Evolutionary conservation across 177 flowering plant species (phyloP).

Genomic region (Vitis hybrid): DNA sequence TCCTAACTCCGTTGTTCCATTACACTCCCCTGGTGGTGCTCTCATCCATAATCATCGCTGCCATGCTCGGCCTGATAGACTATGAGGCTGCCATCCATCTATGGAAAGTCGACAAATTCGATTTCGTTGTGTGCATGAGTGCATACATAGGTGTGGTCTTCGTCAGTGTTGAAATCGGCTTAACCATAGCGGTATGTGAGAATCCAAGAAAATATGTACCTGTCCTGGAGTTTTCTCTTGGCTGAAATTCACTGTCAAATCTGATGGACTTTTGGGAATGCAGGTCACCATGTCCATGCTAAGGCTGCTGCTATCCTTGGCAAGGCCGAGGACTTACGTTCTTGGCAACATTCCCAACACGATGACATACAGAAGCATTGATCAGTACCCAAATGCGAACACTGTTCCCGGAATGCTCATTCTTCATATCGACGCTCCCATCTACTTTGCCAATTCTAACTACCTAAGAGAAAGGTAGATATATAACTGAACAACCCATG

Average conservation of each 20-base stretch:
- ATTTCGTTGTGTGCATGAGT: slow-evolving; percentile 54
- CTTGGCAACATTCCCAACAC: slow-evolving; percentile 71
- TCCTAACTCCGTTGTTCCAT: slow-evolving; percentile 62
- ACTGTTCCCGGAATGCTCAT: slow-evolving; percentile 66
- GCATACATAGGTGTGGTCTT: slow-evolving; percentile 68
- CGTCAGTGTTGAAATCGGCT: slow-evolving; percentile 57
- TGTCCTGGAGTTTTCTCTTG: neutral
- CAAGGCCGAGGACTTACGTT: slow-evolving; percentile 69
- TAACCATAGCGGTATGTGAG: slow-evolving; percentile 51
- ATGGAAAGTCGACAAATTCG: slow-evolving; percentile 59
- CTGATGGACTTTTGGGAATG: slow-evolving; percentile 5
- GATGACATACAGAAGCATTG: slow-evolving; percentile 49
- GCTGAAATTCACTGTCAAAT: too few relatives aligned
- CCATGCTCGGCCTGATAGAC: slow-evolving; percentile 75
- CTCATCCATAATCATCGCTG: slow-evolving; percentile 60
- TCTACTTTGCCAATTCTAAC: slow-evolving; percentile 72
- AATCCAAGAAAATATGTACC: neutral
- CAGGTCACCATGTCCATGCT: slow-evolving; percentile 59
- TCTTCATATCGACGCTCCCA: slow-evolving; percentile 65
- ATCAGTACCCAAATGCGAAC: slow-evolving; percentile 62
- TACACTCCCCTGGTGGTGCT: slow-evolving; percentile 81
- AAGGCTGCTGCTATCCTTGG: slow-evolving; percentile 55
- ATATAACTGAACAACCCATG: neutral
- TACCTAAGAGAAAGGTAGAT: slow-evolving; percentile 79
- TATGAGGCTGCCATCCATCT: slow-evolving; percentile 53